Base-by-base conservation (phyloP, 495 filamentous ascomycete species). In the Clohesyomyces aquaticus region DNA sequence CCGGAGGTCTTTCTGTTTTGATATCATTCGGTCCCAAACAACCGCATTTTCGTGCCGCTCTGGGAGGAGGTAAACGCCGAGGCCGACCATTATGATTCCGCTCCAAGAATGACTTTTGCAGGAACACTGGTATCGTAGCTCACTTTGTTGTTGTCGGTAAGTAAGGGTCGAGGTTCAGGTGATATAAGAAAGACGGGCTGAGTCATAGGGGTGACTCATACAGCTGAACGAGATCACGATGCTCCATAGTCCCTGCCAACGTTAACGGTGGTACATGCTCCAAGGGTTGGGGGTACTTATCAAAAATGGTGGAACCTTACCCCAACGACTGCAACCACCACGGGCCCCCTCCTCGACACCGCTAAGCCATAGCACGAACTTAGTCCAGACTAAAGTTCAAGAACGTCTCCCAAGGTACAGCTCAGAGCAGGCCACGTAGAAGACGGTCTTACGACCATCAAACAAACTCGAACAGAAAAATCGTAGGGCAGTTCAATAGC, bases 281-380 rank as follows among this genome's bases (percentile, higher is more conserved):
- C 55, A 27, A 10, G 28, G 16, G 42, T 21, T 48, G 41, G 53
- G 59, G 28, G 55, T n/a, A 74, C 72, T 69, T 71, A 74, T 74
- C 65, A 67, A 70, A 71, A 67, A 60, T 58, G 38, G 47, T 42
- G 38, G 59, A 69, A 50, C 72, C 23, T 48, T 60, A 57, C 54
- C 8, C 51, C 64, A 61, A 49, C 60, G 23, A 10, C 22, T 12
- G 22, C 55, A 18, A 32, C 0, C 48, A 50, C 56, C 29, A 50
- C 55, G 38, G 28, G 29, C 58, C 26, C 67, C 58, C 41, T 58
- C 55, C 28, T 66, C 41, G 14, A 38, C 35, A 14, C 57, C 1
- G 6, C 16, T 28, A 57, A 23, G 49, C 18, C 19, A 27, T 25
- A 11, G 50, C 28, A 56, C 51, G 45, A 28, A 25, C 53, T 61